Base-by-base conservation (phyloP, 2,329 filamentous ascomycete genomes). In the Ophiostoma quercus region DNA sequence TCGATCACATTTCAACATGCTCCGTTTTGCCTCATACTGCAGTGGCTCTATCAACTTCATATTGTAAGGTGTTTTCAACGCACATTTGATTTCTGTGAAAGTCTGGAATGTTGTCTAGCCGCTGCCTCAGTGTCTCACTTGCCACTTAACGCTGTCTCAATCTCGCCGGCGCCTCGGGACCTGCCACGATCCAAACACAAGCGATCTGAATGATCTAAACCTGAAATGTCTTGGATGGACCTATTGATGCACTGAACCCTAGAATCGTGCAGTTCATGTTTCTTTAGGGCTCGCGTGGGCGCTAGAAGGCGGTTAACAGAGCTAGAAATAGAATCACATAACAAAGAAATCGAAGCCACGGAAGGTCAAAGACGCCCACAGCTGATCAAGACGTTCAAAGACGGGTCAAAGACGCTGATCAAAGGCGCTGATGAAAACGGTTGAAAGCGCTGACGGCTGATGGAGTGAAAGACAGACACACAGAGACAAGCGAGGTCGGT, bases 401-500 rank as follows among this genome's bases (percentile, higher is more conserved):
- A 47, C 37, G 41, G 19, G 19, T 22, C 19, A 54, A 25, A 22
- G 47, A 54, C n/a, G 51, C 7, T 12, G 51, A 25, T 25, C 51
- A 57, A 57, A 25, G 51, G 25, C 16, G 43, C 16, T n/a, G 43
- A 47, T 25, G 51, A 25, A 57, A 57, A 57, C 51, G 51, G 51
- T 12, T 16, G 4, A 14, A 22, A 22, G 25, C 1, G 25, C n/a
- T 1, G 47, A 22, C 6, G 47, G 16, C 41, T 16, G 22, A 54
- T n/a, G 16, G 47, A 54, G n/a, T 8, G 19, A 54, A 25, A 54
- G 7, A n/a, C 5, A 54, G 47, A 54, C 19, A 41, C 16, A 12
- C 9, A 62, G 34, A 68, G 1, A 29, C 2, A 66, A 32, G 34
- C 25, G 14, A 32, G 14, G 3, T 3, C 75, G 73, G 71, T 81